Evolutionary conservation across 73 alveolate species (phyloP), one percentile per base, ranked within the genome.

Genomic region (Effrenium voratum): DNA sequence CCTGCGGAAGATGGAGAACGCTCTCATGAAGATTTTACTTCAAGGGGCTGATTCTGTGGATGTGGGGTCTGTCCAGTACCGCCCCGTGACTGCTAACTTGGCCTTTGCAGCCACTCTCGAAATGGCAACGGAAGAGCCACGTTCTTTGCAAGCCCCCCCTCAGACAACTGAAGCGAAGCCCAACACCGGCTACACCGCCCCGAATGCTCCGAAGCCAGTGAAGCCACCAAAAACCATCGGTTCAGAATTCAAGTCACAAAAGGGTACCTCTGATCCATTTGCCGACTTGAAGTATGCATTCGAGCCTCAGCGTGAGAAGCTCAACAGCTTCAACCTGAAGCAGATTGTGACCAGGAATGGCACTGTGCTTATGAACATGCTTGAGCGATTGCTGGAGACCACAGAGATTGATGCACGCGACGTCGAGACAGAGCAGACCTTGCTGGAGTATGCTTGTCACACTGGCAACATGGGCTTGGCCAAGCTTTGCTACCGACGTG

Each of bases 391-490:
- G 40, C 88, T 77, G 59, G 88, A 77, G 88, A 77, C 55, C 22
- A 77, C 88, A 22, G 88, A 77, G 88, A 77, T 77, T 32, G 88
- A 77, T 32, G 88, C 88, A 15, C 12, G 88, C 38, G 88, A 77
- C 43, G 88, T 77, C 41, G 40, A 34, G 88, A 77, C 88, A 10
- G 88, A 77, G 88, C 88, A 77, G 88, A 77, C 88, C 66, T 30
- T 77, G 88, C 88, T 77, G 38, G 88, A 77, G 66, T 77, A 77
- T 30, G 88, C 88, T 38, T 77, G 88, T 30, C 88, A 45, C 26
- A 77, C 88, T 32, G 93, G 93, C 1, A 82, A 82, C 50, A 43
- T 82, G 76, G 93, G 76, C 93, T 49, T 82, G 46, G 93, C 93
- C 22, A 82, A 82, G 93, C 73, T 82, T 3, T 82, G 93, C 93